Conservation (phyloP, 768 basidiomycete genomes). For the Boletus reticuloceps region DNA sequence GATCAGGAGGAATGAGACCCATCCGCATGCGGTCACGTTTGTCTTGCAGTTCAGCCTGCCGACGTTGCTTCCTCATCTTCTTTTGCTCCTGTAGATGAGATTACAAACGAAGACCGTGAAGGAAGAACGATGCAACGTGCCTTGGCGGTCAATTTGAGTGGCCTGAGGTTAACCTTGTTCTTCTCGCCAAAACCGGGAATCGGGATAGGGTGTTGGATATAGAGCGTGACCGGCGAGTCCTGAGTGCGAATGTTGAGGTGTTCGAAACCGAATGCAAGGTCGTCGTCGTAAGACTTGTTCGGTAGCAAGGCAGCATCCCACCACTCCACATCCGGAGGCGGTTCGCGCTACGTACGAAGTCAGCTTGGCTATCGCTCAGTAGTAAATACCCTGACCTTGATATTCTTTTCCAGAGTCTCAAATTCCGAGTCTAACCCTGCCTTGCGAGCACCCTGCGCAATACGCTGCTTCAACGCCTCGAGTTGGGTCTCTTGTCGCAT, state of each 20-base stretch:
- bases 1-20: constrained; percentile 93
- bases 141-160: constrained; percentile 92
- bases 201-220: constrained; percentile 96
- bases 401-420: constrained; percentile 85
- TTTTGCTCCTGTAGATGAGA: constrained; percentile 70
- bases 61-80: constrained; percentile 90
- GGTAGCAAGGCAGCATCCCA: constrained; percentile 92
- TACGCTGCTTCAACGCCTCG: constrained; percentile 88
- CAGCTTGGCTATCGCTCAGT: not conserved
- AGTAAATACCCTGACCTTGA: constrained; percentile 55
- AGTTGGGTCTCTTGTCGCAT: constrained; percentile 74
- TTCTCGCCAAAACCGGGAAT: constrained; percentile 91
- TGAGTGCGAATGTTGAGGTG: constrained; percentile 60
- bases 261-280: constrained; percentile 57
- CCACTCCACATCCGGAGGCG: constrained; percentile 94
- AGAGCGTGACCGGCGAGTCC: constrained; percentile 80
- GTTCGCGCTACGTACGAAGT: constrained; percentile 54
- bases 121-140: constrained; percentile 24
- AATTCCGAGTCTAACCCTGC: constrained; percentile 94
- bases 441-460: constrained; percentile 89
- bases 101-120: not conserved
- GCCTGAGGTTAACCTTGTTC: constrained; percentile 72
- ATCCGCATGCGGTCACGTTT: constrained; percentile 93
- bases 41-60: constrained; percentile 89
- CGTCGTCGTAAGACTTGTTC: constrained; percentile 68